Evolutionary conservation across 2,329 filamentous ascomycete species (phyloP), one percentile per base, ranked within the genome.

Genomic region (Aspergillus sp.): DNA sequence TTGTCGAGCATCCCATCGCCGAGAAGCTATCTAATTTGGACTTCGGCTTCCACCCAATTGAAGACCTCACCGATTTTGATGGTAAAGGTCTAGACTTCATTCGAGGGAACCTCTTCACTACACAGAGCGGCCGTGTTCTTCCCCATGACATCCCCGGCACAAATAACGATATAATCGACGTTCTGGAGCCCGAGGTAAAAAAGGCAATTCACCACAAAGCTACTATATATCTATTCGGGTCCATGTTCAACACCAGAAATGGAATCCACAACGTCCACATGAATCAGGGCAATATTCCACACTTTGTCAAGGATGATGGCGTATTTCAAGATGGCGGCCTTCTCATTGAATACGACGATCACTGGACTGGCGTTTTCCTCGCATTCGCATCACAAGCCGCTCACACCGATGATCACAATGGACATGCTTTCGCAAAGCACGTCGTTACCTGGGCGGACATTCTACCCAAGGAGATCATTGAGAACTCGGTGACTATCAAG

Each of bases 131-230:
- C 39, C 47, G 61, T n/a, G 55, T 69, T 10, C 51, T 70, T 32
- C 64, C 65, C 1, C 66, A 66, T 50, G 61, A 66, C 30, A 57
- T 62, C 45, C 23, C 49, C n/a, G 65, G 68, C 1, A 56, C 55
- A 1, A 58, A 67, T 21, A 69, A 59, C 81, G 67, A 78, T 74
- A 41, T 84, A 71, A 49, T 65, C 6, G 60, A 65, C 21, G 56
- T 62, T 1, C 48, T 67, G 9, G 60, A 58, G 30, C 65, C 65
- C 13, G 50, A 61, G 12, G 8, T 67, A 5, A 21, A 61, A 15
- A n/a, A 58, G 4, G 57, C 63, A 4, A 59, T 67, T 10, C 38
- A 55, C 1, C 5, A 62, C 2, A n/a, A 58, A 1, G 59, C 63
- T 8, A 32, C 51, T 5, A 45, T 65, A 5, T 67, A 65, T n/a